phyloP scores from a whole-genome alignment of 1,284 basidiomycete genomes.

The Melampsora medusae region DNA sequence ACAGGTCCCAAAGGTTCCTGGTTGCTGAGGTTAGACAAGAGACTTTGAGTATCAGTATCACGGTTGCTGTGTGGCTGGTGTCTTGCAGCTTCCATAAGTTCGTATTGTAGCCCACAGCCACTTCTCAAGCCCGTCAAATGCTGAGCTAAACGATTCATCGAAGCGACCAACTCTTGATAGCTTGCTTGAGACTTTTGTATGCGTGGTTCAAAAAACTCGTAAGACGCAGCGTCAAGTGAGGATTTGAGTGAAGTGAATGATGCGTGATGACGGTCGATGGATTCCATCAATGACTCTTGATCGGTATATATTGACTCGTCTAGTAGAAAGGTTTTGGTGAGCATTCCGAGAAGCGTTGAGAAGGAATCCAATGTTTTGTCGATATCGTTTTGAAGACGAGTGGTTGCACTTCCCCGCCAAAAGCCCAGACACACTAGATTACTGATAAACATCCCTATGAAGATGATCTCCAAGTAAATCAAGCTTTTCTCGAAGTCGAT shows the following conservation, averaged over 20 bases:
- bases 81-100: constrained; percentile 62
- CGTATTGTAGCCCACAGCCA: constrained; percentile 76
- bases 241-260: constrained; percentile 83
- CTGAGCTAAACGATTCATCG: constrained; percentile 80
- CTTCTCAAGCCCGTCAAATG: constrained; percentile 81
- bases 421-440: constrained; percentile 78
- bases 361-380: constrained; percentile 80
- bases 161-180: constrained; percentile 79
- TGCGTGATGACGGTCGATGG: constrained; percentile 58
- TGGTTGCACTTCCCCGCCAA: constrained; percentile 80
- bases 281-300: constrained; percentile 60
- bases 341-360: constrained; percentile 73
- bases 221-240: constrained; percentile 75
- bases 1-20: constrained; percentile 46
- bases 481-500: constrained; percentile 40
- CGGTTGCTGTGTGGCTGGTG: constrained; percentile 7
- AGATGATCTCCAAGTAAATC: constrained; percentile 60
- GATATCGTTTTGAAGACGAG: constrained; percentile 75
- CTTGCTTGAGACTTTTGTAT: constrained; percentile 61
- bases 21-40: constrained; percentile 44
- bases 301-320: constrained; percentile 58
- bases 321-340: constrained; percentile 78
- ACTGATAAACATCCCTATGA: constrained; percentile 72
- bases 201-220: constrained; percentile 66
- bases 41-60: constrained; percentile 53